Percentiles rank a stretch among this genome's conserved stretches.
phyloP scores from a whole-genome alignment of 2,329 filamentous ascomycete species.

The Fusarium sarcochroum region DNA sequence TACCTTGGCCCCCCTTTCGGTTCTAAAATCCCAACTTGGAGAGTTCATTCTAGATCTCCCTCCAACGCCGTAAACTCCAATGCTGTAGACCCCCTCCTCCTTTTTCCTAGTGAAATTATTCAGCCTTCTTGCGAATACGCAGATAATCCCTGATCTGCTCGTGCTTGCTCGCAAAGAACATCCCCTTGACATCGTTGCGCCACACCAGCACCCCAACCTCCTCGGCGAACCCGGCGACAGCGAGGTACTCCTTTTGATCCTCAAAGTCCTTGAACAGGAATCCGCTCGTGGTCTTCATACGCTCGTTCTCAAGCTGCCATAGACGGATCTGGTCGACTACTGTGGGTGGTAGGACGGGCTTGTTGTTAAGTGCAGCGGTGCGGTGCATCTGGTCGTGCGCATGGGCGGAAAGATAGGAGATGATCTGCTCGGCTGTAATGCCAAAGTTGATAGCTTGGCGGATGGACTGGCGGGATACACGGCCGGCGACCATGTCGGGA shows the following conservation, averaged over 20 bases:
- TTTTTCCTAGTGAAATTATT: slow-evolving; percentile 44
- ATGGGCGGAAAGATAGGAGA: slow-evolving; percentile 90
- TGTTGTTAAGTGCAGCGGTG: slow-evolving; percentile 67
- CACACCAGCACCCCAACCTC: slow-evolving; percentile 92
- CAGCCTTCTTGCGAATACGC: slow-evolving; percentile 71
- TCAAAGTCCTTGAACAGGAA: slow-evolving; percentile 94
- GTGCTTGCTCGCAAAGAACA: slow-evolving; percentile 93
- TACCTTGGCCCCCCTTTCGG: slow-evolving; percentile 5
- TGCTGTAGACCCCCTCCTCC: slow-evolving; percentile 21
- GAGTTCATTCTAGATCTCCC: slow-evolving; percentile 16
- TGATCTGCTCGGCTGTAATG: slow-evolving; percentile 96
- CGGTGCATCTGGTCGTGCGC: slow-evolving; percentile 95
- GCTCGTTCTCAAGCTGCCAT: slow-evolving; percentile 97
- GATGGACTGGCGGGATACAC: slow-evolving; percentile 89
- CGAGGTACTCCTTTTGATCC: slow-evolving; percentile 76
- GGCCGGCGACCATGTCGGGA: slow-evolving; percentile 93
- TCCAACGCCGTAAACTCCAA: slow-evolving; percentile 41
- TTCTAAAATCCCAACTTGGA: slow-evolving; percentile 5
- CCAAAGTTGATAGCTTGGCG: slow-evolving; percentile 88
- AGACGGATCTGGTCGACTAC: slow-evolving; percentile 97
- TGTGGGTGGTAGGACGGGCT: slow-evolving; percentile 88
- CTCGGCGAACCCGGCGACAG: slow-evolving; percentile 82
- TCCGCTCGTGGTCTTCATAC: slow-evolving; percentile 86
- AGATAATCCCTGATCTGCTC: slow-evolving; percentile 90
- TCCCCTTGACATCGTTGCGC: slow-evolving; percentile 82